Conservation (phyloP, 805 yeast genomes). For the Debaryomyces prosopidis region DNA sequence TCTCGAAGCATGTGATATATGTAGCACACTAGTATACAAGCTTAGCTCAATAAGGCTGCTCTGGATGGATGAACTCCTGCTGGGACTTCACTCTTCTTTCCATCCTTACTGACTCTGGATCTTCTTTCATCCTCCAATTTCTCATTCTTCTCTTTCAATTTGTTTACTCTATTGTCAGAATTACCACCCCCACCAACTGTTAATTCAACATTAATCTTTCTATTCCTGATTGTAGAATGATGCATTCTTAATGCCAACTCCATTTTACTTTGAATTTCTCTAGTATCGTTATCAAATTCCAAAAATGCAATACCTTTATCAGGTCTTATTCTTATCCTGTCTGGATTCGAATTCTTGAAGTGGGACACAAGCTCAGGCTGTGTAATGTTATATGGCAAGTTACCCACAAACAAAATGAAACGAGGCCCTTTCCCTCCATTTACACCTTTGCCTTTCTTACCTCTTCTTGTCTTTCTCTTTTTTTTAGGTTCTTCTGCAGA, state of each 20-base stretch:
- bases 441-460: slow-evolving; percentile 66
- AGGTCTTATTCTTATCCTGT: slow-evolving; percentile 70
- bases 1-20: neutral
- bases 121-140: slow-evolving; percentile 70
- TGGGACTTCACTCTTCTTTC: slow-evolving; percentile 17
- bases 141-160: slow-evolving; percentile 77
- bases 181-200: slow-evolving; percentile 99
- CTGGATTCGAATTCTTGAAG: slow-evolving; percentile 74
- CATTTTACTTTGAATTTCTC: slow-evolving; percentile 74
- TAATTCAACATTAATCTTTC: slow-evolving; percentile 91
- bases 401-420: slow-evolving; percentile 87
- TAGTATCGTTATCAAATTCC: slow-evolving; percentile 65
- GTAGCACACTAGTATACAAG: neutral
- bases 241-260: slow-evolving; percentile 85
- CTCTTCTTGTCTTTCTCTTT: slow-evolving; percentile 75
- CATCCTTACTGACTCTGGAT: slow-evolving; percentile 45
- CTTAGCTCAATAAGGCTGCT: slow-evolving; percentile 45
- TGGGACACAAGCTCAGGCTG: slow-evolving; percentile 65
- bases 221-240: slow-evolving; percentile 63
- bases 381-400: slow-evolving; percentile 72
- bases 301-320: slow-evolving; percentile 92
- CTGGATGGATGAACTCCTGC: slow-evolving; percentile 67
- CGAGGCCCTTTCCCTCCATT: slow-evolving; percentile 55
- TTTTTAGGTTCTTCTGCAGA: slow-evolving; percentile 44
- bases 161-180: slow-evolving; percentile 60